Evolutionary conservation across 2,329 filamentous ascomycete species (phyloP), one percentile per base, ranked within the genome.

Genomic region (Lasiodiplodia theobromae): DNA sequence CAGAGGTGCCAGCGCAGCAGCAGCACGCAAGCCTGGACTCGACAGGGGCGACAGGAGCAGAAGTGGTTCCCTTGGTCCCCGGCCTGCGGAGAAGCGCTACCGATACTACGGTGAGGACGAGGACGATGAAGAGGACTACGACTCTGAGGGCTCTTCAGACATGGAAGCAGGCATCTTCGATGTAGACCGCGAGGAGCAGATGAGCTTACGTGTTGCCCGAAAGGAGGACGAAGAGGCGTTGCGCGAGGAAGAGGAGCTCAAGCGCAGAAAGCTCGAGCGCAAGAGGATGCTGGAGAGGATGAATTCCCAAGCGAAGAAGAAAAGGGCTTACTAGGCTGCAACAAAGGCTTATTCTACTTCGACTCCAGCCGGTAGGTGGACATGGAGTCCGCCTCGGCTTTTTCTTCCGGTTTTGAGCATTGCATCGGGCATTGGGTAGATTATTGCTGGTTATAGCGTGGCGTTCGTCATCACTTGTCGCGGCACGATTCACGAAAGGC

Each of bases 161-260:
- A 94, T 94, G 90, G 91, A 94, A 77, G 92, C 91, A 2, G 91
- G 91, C 40, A 77, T 91, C 47, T 90, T 89, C 70, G 91, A 94
- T 72, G 87, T 94, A 65, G 91, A 93, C 70, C 82, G 86, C 44
- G 92, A 95, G 77, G 92, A 95, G 77, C 82, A 84, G 57, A 76
- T 82, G 62, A 90, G 91, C 2, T 86, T 90, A 69, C 79, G 82
- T 37, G 83, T 86, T 67, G 92, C 91, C 28, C 87, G 86, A 54
- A 85, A 85, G 57, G 92, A 94, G 76, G 92, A 94, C 73, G 82
- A 86, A 21, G 82, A 87, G 72, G 88, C 91, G 69, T 81, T 91
- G 72, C 84, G 83, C 2, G 85, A 91, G 52, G 90, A 91, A 77
- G 86, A 83, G 74, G 81, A 80, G 65, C 84, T 88, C 68, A 91